Conservation (phyloP, 2,329 filamentous ascomycete genomes). For the Cryoendolithus antarcticus region DNA sequence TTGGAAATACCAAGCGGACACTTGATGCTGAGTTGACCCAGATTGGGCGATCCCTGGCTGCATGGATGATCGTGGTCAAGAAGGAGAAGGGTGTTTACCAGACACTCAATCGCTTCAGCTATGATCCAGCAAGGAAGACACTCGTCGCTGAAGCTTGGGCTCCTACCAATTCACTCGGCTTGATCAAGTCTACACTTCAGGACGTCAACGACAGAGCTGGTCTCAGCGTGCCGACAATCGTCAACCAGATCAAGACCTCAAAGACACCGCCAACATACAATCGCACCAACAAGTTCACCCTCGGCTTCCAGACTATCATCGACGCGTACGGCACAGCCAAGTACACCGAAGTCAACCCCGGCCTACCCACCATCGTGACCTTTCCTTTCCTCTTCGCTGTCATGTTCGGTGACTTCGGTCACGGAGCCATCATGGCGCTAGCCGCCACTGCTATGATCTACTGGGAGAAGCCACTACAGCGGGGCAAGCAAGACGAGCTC, state of each 20-base stretch:
- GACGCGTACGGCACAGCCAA: conserved; percentile 97
- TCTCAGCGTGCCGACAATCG: conserved; percentile 92
- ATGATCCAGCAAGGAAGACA: conserved; percentile 88
- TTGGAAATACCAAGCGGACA: conserved; percentile 89
- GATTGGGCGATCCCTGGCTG: conserved; percentile 81
- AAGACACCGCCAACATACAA: conserved; percentile 96
- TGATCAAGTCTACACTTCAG: conserved; percentile 86
- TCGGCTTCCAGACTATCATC: conserved; percentile 97
- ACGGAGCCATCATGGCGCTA: conserved; percentile 76
- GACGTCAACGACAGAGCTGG: conserved; percentile 95
- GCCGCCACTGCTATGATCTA: conserved; percentile 89
- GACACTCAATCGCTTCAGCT: conserved; percentile 90
- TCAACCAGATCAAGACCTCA: conserved; percentile 93
- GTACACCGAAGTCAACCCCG: conserved; percentile 94
- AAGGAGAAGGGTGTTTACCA: conserved; percentile 99
- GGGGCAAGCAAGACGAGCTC: conserved; percentile 89
- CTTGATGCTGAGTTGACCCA: conserved; percentile 86
- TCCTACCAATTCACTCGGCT: conserved; percentile 75
- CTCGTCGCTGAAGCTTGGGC: conserved; percentile 97
- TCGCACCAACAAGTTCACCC: conserved; percentile 97
- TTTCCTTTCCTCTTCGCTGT: conserved; percentile 98
- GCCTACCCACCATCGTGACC: conserved; percentile 86
- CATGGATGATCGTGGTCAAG: conserved; percentile 95
- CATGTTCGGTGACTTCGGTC: conserved; percentile 98
- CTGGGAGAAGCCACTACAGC: conserved; percentile 71